phyloP scores from a whole-genome alignment of 768 basidiomycete species.

The Pholiota molesta region DNA sequence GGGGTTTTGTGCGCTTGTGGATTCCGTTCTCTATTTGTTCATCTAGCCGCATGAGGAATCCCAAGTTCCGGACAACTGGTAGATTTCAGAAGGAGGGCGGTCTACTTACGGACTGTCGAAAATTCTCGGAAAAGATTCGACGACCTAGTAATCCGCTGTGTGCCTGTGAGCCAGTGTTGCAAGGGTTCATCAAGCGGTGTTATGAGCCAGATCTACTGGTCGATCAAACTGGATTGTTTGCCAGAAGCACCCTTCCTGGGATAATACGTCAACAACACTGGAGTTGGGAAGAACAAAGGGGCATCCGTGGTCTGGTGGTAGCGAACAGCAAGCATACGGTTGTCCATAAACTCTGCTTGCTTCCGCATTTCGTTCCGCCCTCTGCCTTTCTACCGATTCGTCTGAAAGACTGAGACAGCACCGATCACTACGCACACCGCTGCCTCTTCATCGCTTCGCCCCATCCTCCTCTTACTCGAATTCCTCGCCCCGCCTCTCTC shows the following conservation, averaged over 20 bases:
- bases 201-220: slow-evolving; percentile 46
- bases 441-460: slow-evolving; percentile 23
- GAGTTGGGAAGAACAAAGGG: slow-evolving; percentile 43
- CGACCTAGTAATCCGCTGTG: slow-evolving; percentile 43
- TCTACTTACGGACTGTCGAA: slow-evolving; percentile 34
- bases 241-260: slow-evolving; percentile 40
- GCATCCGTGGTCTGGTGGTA: slow-evolving; percentile 31
- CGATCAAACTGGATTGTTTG: slow-evolving; percentile 47
- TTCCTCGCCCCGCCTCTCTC: slow-evolving; percentile 17
- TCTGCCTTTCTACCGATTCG: slow-evolving; percentile 35
- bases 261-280: slow-evolving; percentile 49
- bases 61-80: slow-evolving; percentile 49
- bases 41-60: slow-evolving; percentile 53
- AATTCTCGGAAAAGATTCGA: slow-evolving; percentile 52
- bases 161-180: slow-evolving; percentile 48
- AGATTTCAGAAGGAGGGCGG: slow-evolving; percentile 38
- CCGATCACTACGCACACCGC: slow-evolving; percentile 42
- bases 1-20: slow-evolving; percentile 39
- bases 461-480: slow-evolving; percentile 13
- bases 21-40: slow-evolving; percentile 38
- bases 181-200: slow-evolving; percentile 47
- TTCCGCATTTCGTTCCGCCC: slow-evolving; percentile 49
- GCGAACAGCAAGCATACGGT: slow-evolving; percentile 38
- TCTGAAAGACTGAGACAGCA: slow-evolving; percentile 43
- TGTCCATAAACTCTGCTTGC: slow-evolving; percentile 37